Evolutionary conservation across 495 filamentous ascomycete genomes (phyloP), one percentile per base, ranked within the genome.

Genomic region (Wilcoxina mikolae): DNA sequence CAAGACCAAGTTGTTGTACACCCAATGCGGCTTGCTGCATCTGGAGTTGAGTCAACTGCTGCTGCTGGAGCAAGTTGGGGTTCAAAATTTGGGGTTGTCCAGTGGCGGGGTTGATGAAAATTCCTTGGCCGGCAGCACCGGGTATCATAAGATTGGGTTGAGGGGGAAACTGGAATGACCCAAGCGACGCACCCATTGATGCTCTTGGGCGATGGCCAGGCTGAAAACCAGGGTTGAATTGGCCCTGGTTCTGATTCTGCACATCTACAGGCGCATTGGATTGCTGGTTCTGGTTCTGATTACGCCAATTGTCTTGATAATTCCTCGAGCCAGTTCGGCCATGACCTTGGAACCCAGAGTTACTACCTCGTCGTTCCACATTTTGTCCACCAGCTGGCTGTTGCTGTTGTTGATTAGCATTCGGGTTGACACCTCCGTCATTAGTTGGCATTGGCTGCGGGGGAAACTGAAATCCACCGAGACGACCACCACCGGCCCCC

Each of bases 261-360:
- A 58, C 51, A 54, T 64, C 61, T 3, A 62, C 55, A 2, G 60
- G 57, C n/a, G 22, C 38, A 23, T 55, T 57, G 23, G 60, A n/a
- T 24, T 64, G 61, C 33, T 79, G 77, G 39, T 70, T 74, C 61
- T 83, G 83, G 65, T 79, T 81, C 57, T 85, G 91, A 67, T 91
- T 90, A 60, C 91, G 82, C 91, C 91, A 98, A 69, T 98, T 96
- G 58, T 87, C 79, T 57, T 98, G 93, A 68, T 96, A 98, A 66
- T 96, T 98, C 27, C 91, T 76, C 15, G 91, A 98, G 4, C 73
- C 75, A 7, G 80, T 82, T 49, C 93, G 78, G 60, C 77, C 81
- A 67, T 98, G 91, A 53, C 80, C 77, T 31, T 76, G 62, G 29
- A 65, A 65, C 23, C 58, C 56, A 25, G 62, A 58, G 28, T 60